Percentiles rank a stretch among this genome's conserved stretches.
These are phyloP conservation scores for Priceomyces medius DNA, from an alignment of 805 yeast species.

Conservation along the genomic window DNA sequence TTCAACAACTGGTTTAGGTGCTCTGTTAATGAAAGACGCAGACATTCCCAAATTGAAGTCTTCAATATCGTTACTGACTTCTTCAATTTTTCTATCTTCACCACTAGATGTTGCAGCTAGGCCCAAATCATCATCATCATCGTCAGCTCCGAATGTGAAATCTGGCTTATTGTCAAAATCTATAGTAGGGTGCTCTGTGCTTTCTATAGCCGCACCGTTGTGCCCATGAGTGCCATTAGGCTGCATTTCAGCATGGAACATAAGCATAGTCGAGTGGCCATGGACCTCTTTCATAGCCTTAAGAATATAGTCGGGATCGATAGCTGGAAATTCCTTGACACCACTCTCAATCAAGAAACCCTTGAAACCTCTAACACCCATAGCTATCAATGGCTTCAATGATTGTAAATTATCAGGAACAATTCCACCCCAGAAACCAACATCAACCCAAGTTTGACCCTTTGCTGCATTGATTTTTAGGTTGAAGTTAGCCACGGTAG, in stretches of 20 bases:
- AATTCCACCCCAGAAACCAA: slow-evolving; percentile 95
- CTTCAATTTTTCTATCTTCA: slow-evolving; percentile 7
- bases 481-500: slow-evolving; percentile 73
- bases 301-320: slow-evolving; percentile 61
- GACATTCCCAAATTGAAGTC: slow-evolving; percentile 38
- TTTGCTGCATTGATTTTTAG: slow-evolving; percentile 75
- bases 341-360: slow-evolving; percentile 92
- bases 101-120: slow-evolving; percentile 8
- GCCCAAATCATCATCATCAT: slow-evolving; percentile 4
- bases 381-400: slow-evolving; percentile 69
- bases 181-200: too few species aligned
- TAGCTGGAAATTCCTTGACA: slow-evolving; percentile 93
- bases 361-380: slow-evolving; percentile 93
- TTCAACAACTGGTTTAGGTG: slow-evolving; percentile 38
- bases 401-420: slow-evolving; percentile 74
- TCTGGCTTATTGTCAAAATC: slow-evolving; percentile 13
- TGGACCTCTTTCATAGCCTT: slow-evolving; percentile 64
- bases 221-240: slow-evolving; percentile 28
- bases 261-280: slow-evolving; percentile 64
- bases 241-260: slow-evolving; percentile 95
- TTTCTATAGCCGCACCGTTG: too few species aligned
- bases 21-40: slow-evolving; percentile 38
- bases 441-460: slow-evolving; percentile 87
- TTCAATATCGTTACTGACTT: slow-evolving; percentile 26
- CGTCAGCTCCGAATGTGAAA: slow-evolving; percentile 18